Evolutionary conservation across 1,284 basidiomycete genomes (phyloP), one percentile per base, ranked within the genome.

Genomic region (Cutaneotrichosporon spelunceum): DNA sequence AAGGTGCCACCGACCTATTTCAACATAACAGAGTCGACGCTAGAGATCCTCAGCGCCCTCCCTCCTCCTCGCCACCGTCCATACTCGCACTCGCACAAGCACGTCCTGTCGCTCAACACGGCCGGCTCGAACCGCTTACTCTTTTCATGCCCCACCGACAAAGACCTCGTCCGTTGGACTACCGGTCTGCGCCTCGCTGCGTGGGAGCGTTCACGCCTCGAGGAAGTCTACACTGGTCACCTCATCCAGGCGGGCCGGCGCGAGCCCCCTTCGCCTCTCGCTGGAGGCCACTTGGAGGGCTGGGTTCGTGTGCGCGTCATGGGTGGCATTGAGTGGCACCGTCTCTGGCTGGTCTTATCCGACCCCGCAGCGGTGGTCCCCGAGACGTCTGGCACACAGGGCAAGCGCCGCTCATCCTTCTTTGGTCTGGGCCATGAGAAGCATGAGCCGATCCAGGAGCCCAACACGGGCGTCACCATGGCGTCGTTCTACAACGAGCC

Each of bases 211-310:
- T 90, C 91, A 1, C 86, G 94, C 27, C 83, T 98, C 24, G 93
- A 97, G 77, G 95, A 98, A 79, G 93, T 99, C 62, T 99, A 99
- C 78, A 98, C 95, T 0, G 94, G 93, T 2, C 91, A 97, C 80
- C 81, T 98, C 50, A 85, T 94, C 66, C 84, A 91, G 55, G 88
- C 90, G 1, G 68, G 65, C 49, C 88, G 86, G 62, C 85, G 84
- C 59, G 86, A 88, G 66, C 82, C 85, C 1, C 84, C 83, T 8
- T 83, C 86, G 0, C 85, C 89, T 1, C 83, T 94, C 2, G 76
- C 84, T 14, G 85, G 85, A 54, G 90, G 91, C 13, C 59, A 72
- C 33, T 85, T 93, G 81, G 94, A 98, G 76, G 94, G 94, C 3
- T 95, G 91, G 90, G 90, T 93, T 44, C 86, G 90, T 66, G 86